A percentile compares a stretch with the other conserved stretches of the same genome.
These are phyloP conservation scores for Blastobotrys capitulatus DNA, from an alignment of 1,139 yeast genomes.

Conservation along the genomic window DNA sequence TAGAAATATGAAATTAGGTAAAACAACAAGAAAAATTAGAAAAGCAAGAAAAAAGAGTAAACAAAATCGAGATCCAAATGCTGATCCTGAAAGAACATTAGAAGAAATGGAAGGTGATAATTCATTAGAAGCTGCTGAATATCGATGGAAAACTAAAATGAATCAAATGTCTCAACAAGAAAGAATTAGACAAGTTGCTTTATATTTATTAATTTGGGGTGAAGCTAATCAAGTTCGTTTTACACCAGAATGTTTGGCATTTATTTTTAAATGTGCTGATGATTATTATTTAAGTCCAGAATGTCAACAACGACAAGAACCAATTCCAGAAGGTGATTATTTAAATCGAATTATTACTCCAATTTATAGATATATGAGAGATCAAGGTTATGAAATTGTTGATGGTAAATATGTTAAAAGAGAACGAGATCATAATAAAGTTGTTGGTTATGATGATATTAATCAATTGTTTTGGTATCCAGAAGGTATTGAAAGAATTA, in stretches of 20 bases:
- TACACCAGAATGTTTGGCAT: conserved; percentile 88
- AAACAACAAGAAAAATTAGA: conserved; percentile 50
- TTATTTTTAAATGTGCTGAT: conserved; percentile 85
- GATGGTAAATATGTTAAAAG: conserved; percentile 97
- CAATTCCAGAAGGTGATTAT: conserved; percentile 90
- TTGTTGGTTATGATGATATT: conserved; percentile 97
- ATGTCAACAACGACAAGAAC: conserved; percentile 77
- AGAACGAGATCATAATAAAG: conserved; percentile 90
- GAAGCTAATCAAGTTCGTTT: conserved; percentile 97
- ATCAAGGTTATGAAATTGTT: conserved; percentile 90
- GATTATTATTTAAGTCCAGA: conserved; percentile 85
- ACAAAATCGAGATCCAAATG: conserved; percentile 49
- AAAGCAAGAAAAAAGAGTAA: conserved; percentile 55
- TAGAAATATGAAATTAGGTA: conserved; percentile 75
- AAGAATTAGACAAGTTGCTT: conserved; percentile 84
- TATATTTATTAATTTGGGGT: conserved; percentile 93
- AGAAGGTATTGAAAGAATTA: conserved; percentile 92
- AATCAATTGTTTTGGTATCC: conserved; percentile 99
- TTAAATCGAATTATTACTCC: conserved; percentile 91
- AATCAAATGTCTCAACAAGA: conserved; percentile 62
- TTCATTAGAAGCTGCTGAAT: conserved; percentile 73
- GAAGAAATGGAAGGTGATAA: conserved; percentile 86
- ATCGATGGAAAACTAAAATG: conserved; percentile 80
- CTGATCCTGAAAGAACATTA: conserved; percentile 49
- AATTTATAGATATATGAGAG: conserved; percentile 79